Base-by-base conservation (phyloP, 2,329 filamentous ascomycete species). In the Penicillium sp. region DNA sequence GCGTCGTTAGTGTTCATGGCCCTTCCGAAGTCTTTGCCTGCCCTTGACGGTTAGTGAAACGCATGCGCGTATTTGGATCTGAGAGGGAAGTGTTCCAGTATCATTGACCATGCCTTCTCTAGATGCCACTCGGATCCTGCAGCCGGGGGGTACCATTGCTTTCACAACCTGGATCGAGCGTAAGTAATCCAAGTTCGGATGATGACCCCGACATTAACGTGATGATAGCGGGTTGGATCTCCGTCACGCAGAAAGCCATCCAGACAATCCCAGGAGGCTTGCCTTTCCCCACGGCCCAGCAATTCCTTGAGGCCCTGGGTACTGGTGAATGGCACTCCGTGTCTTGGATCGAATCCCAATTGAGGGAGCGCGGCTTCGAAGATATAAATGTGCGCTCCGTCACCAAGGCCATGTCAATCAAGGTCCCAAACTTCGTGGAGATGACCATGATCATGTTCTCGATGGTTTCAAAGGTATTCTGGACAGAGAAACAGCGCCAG, bases 21-120 rank as follows among this genome's bases (percentile, higher is more conserved):
- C 3, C 77, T 83, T 14, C 78, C 81, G 0, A 64, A 80, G 22
- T 75, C 80, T 0, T 69, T 75, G 6, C 67, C 61, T 7, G 77
- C 74, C 4, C 61, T 79, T 50, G 66, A 69, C 65, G 76, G 77
- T 78, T 65, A 52, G 62, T 58, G 11, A 16, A 18, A 27, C 24
- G 1, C 47, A 24, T 31, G 4, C 6, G 13, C 9, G 14, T 14
- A 3, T 6, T 24, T 1, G 22, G 24, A 37, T 14, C 3, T 37
- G 24, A 9, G 37, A 27, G 16, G 1, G 22, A 33, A 19, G 16
- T 5, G 6, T 13, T 18, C 24, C 27, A 36, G 40, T 19, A 18
- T 11, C 7, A 40, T 19, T 49, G 19, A 24, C 19, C 6, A 24
- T 6, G 16, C 2, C 2, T 16, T 24, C 40, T 1, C 9, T 53